A percentile compares a stretch with the other conserved stretches of the same genome.
Evolutionary conservation across 2,329 filamentous ascomycete species (phyloP).

Genomic region (Tolypocladium tropicale): DNA sequence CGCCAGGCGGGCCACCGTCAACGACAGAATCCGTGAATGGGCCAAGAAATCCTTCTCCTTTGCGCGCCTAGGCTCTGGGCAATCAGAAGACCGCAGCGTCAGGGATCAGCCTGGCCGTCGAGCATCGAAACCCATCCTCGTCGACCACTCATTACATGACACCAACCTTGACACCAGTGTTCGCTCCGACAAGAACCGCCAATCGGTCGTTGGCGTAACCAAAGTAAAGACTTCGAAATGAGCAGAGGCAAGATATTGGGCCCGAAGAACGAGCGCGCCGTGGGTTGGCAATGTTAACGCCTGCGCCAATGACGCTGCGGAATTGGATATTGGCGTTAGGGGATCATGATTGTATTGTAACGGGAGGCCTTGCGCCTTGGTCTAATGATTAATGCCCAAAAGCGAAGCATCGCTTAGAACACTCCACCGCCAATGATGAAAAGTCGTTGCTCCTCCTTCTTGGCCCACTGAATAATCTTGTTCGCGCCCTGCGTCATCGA

Average conservation of each 20-base stretch:
- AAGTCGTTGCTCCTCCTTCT: slow-evolving; percentile 81
- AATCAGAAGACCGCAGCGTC: slow-evolving; percentile 12
- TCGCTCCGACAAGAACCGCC: slow-evolving; percentile 4
- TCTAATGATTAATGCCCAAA: slow-evolving; percentile 1
- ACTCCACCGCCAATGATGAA: slow-evolving; percentile 98
- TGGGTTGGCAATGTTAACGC: neutral
- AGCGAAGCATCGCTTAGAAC: slow-evolving; percentile 31
- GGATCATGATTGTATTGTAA: neutral
- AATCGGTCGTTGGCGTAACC: slow-evolving; percentile 7
- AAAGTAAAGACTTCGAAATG: slow-evolving; percentile 7
- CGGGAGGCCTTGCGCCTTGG: neutral
- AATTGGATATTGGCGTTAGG: neutral
- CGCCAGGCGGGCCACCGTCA: slow-evolving; percentile 18
- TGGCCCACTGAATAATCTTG: slow-evolving; percentile 83
- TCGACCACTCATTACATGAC: neutral
- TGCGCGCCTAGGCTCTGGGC: slow-evolving; percentile 13
- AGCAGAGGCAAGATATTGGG: neutral
- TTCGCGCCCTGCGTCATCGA: slow-evolving; percentile 78
- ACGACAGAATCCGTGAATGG: slow-evolving; percentile 22
- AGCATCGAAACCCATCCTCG: neutral
- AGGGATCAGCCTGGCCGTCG: slow-evolving; percentile 2
- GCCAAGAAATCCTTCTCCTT: slow-evolving; percentile 20
- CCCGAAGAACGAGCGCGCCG: neutral
- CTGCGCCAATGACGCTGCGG: neutral
- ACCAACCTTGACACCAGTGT: neutral